Evolutionary conservation across 2,329 filamentous ascomycete genomes (phyloP).

Genomic region (Diatrype stigma): DNA sequence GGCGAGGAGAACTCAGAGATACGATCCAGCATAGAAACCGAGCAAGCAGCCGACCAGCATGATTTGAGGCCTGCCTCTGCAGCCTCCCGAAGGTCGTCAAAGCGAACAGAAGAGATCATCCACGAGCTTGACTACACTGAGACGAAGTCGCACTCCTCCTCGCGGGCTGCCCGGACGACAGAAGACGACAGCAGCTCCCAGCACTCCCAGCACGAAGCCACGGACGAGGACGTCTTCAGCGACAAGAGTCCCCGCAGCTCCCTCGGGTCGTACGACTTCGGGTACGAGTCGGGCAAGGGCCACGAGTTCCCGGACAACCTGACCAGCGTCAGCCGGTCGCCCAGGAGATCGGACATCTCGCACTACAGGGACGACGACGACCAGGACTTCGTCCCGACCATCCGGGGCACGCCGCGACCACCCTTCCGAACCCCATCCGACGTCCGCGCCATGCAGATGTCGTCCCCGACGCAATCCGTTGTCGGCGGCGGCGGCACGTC

Average conservation of each 20-base stretch:
- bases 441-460: constrained; percentile 68
- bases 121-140: constrained; percentile 26
- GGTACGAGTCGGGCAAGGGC: constrained; percentile 25
- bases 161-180: constrained; percentile 14
- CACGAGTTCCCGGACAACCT: constrained; percentile 24
- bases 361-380: constrained; percentile 32
- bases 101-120: constrained; percentile 48
- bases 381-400: constrained; percentile 48
- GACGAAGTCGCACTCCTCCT: constrained; percentile 10
- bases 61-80: constrained; percentile 7
- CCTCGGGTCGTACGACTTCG: constrained; percentile 44
- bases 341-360: constrained; percentile 48
- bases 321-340: constrained; percentile 33
- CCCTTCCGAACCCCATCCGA: constrained; percentile 67
- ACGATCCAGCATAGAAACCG: constrained; percentile 19
- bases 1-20: constrained; percentile 1
- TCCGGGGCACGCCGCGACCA: constrained; percentile 55
- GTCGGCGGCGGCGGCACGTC: constrained; percentile 39
- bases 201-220: constrained; percentile 37
- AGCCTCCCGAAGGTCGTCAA: constrained; percentile 30
- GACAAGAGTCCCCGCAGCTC: constrained; percentile 55
- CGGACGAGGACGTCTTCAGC: constrained; percentile 56
- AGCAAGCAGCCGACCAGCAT: constrained; percentile 6
- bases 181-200: constrained; percentile 42
- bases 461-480: constrained; percentile 58